Conservation (phyloP, 139 green algal species). For the Haematococcus lacustris region DNA sequence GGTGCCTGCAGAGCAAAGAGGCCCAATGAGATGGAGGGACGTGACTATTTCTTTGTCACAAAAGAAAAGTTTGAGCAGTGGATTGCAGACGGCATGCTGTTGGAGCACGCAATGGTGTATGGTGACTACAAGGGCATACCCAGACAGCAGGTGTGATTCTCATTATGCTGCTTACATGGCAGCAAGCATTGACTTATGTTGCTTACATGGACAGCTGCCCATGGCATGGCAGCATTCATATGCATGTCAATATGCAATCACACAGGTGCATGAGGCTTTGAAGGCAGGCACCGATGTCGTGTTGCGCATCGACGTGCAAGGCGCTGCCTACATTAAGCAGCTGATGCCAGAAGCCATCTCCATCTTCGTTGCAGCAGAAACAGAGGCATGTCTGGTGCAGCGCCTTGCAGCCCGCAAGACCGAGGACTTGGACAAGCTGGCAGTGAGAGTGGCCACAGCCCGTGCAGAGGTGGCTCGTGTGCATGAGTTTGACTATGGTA, state of each 20-base stretch:
- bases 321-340: conserved; percentile 68
- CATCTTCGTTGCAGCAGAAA: conserved; percentile 85
- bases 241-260: too few species aligned
- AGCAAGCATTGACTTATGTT: too few species aligned
- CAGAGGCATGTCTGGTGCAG: conserved; percentile 67
- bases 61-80: conserved; percentile 80
- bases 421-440: conserved; percentile 38
- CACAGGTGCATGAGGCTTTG: conserved; percentile 65
- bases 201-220: too few species aligned
- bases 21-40: conserved; percentile 72
- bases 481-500: conserved; percentile 12
- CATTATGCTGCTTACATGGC: too few species aligned
- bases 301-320: conserved; percentile 89
- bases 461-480: not conserved
- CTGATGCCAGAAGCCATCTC: conserved; percentile 71
- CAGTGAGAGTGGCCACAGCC: conserved; percentile 1
- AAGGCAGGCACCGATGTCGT: conserved; percentile 76
- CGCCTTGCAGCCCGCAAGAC: conserved; percentile 81
- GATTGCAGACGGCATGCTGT: conserved; percentile 67
- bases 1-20: conserved; percentile 58
- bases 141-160: conserved; percentile 48
- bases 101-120: conserved; percentile 94
- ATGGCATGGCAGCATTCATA: too few species aligned
- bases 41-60: conserved; percentile 92
- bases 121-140: conserved; percentile 96